Conservation (phyloP, 345 rosid species). For the Geranium brycei region DNA sequence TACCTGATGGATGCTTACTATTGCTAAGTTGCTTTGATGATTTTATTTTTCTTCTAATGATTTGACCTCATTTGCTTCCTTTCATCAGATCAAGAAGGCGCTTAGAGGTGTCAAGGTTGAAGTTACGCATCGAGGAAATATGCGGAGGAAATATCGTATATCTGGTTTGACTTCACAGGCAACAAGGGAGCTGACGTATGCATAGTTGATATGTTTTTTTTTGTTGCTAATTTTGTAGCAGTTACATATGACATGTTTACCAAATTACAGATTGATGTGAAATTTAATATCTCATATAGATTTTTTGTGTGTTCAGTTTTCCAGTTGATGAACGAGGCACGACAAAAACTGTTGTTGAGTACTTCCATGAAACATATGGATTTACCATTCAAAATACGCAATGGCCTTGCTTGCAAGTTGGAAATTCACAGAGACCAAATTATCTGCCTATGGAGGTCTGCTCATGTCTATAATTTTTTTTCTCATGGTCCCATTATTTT, state of each 20-base stretch:
- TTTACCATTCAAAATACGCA: conserved; percentile 60
- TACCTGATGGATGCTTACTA: not conserved
- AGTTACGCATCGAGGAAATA: conserved; percentile 88
- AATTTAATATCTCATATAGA: not conserved
- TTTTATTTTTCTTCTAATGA: not conserved
- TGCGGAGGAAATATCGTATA: conserved; percentile 90
- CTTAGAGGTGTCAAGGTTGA: conserved; percentile 87
- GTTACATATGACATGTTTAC: too few relatives aligned
- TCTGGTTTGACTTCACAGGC: conserved; percentile 85
- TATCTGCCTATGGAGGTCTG: conserved; percentile 90
- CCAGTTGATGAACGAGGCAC: conserved; percentile 87
- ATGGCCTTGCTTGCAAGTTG: conserved; percentile 91
- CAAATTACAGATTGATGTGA: too few relatives aligned
- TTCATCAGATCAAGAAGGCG: conserved; percentile 72
- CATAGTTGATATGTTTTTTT: conserved; percentile 1
- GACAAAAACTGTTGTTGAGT: conserved; percentile 75
- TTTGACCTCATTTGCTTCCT: not conserved
- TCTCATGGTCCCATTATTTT: not conserved
- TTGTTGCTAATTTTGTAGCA: not conserved
- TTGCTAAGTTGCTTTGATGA: not conserved
- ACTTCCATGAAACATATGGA: conserved; percentile 71
- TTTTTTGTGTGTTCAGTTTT: conserved; percentile 32
- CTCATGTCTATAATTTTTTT: not conserved
- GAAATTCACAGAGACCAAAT: conserved; percentile 78
- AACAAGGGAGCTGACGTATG: conserved; percentile 81